Base-by-base conservation (phyloP, 257 asterid genomes). In the Galeopsis tetrahit region DNA sequence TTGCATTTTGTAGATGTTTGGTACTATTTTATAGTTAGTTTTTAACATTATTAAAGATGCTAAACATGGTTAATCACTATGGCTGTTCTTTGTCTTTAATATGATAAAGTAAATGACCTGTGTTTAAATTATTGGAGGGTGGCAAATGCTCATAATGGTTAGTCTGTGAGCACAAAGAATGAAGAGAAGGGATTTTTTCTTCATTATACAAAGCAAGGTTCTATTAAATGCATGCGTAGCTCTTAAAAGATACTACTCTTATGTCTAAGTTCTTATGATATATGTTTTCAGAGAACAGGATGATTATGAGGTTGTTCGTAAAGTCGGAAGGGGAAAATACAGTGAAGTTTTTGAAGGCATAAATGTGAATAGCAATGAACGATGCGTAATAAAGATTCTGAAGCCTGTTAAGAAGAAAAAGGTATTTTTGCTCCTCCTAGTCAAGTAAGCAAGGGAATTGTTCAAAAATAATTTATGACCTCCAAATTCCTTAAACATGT, bases 391-490 rank as follows among this genome's bases (percentile, higher is more conserved):
- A 79, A 90, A 93, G 89, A 90, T 93, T 80, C 88, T 93, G 85
- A 93, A 93, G 80, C 98, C 98, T 57, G 97, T 93, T 34, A 93
- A 93, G 88, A 93, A 90, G 95, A 93, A 90, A 75, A 93, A 93
- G 96, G 98, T 89, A 75, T 46, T 66, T 10, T 38, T 35, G 2
- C 1, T 63, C 44, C 49, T 61, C 38, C 69, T 51, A 61, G 15
- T 34, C 17, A 4, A 38, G 55, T 35, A 63, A 46, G 53, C 43
- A 66, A 36, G 28, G 56, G 67, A 66, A 59, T 2, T 59, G 49
- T 39, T 10, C 40, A 49, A 61, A 39, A 15, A 11, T 65, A 14
- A 7, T 49, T n/a, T 42, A 11, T 40, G 21, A 42, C 60, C 49
- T 52, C 42, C 10, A n/a, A 15, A 53, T 72, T 57, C 35, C 63